These are phyloP conservation scores for Apiosordaria backusii DNA, from an alignment of 495 filamentous ascomycete genomes.

Conservation along the genomic window DNA sequence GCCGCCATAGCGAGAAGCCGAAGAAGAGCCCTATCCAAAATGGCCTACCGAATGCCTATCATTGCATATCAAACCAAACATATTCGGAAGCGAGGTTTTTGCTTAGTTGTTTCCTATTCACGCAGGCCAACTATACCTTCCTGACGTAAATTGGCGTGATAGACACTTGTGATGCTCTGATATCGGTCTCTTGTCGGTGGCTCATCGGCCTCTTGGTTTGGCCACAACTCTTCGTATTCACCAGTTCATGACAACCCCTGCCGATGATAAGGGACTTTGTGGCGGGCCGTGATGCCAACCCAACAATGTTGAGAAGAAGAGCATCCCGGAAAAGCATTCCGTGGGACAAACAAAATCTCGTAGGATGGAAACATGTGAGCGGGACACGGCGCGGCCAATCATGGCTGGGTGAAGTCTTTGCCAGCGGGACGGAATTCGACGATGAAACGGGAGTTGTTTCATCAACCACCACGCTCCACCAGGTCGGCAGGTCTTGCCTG, in stretches of 20 bases:
- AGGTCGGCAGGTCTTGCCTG: conserved; percentile 8
- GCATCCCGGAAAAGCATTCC: conserved; percentile 7
- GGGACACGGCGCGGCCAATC: conserved; percentile 1
- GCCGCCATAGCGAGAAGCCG: background rate
- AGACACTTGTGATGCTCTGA: no score
- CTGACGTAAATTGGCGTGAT: background rate
- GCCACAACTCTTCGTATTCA: background rate
- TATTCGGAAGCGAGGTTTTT: background rate
- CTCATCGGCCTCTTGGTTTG: no score
- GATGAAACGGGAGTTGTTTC: conserved; percentile 31
- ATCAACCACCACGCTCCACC: conserved; percentile 19
- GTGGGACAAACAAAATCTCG: conserved; percentile 11
- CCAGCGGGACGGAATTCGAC: conserved; percentile 10
- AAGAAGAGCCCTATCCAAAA: background rate
- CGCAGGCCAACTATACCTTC: background rate
- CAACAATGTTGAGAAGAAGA: conserved; percentile 1
- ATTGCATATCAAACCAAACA: background rate
- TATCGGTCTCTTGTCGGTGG: no score
- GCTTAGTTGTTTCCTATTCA: background rate
- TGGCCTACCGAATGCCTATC: background rate
- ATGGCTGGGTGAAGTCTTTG: conserved; percentile 4
- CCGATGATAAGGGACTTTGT: conserved; percentile 4
- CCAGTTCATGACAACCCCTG: background rate
- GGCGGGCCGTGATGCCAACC: background rate
- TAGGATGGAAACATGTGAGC: conserved; percentile 10